phyloP scores from a whole-genome alignment of 208 protist genomes.

The Crithidia thermophila region DNA sequence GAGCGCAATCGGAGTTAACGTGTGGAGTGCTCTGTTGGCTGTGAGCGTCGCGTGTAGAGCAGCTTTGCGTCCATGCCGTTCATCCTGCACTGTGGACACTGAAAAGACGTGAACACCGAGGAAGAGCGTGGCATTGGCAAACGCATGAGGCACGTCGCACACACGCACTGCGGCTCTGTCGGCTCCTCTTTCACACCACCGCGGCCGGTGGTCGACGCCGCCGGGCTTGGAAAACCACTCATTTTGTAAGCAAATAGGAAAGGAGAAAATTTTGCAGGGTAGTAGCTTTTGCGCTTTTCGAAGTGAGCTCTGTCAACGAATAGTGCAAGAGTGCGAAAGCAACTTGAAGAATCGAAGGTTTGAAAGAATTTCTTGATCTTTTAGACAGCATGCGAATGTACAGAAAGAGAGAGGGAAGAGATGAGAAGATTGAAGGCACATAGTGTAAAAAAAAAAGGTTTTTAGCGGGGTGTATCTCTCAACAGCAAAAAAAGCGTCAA shows the following conservation, averaged over 20 bases:
- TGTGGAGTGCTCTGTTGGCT: constrained; percentile 82
- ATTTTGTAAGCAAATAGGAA: neutral
- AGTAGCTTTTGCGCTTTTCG: too few species aligned
- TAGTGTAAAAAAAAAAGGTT: too few species aligned
- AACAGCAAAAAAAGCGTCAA: too few species aligned
- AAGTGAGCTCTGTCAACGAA: too few species aligned
- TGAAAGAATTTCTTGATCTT: too few species aligned
- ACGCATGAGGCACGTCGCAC: constrained; percentile 72
- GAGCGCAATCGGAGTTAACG: constrained; percentile 26
- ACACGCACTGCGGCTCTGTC: constrained; percentile 58
- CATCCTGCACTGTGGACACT: constrained; percentile 83
- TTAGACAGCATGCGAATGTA: neutral
- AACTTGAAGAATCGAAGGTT: too few species aligned
- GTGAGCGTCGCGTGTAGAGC: constrained; percentile 71
- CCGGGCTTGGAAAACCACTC: constrained; percentile 17
- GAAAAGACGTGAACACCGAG: constrained; percentile 57
- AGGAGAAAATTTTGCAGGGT: neutral
- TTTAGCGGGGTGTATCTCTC: too few species aligned
- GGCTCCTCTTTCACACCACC: constrained; percentile 21
- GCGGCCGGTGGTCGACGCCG: constrained; percentile 20
- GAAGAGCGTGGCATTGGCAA: constrained; percentile 61
- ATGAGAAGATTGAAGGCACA: neutral
- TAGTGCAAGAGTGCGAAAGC: too few species aligned
- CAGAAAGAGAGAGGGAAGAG: neutral
- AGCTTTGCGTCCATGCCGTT: constrained; percentile 79